phyloP scores from a whole-genome alignment of 129 eudicot genomes.

The Flaveria ramosissima region DNA sequence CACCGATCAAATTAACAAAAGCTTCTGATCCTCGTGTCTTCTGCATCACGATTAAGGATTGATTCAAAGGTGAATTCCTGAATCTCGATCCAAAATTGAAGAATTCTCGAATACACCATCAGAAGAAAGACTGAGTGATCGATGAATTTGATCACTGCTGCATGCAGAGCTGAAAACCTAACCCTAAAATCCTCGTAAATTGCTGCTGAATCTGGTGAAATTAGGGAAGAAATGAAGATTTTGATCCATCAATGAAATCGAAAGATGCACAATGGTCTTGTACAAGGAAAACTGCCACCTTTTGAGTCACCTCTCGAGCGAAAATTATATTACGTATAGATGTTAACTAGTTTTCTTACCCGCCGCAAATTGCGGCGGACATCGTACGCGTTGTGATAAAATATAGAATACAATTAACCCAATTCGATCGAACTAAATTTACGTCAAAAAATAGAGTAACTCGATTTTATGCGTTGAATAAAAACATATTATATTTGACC shows the following conservation, averaged over 20 bases:
- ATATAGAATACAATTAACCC: too few relatives aligned
- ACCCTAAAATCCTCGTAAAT: slow-evolving; percentile 28
- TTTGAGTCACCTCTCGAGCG: neutral
- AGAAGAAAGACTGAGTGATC: slow-evolving; percentile 16
- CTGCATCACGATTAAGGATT: slow-evolving; percentile 44
- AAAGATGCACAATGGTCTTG: slow-evolving; percentile 5
- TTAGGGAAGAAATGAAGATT: slow-evolving; percentile 22
- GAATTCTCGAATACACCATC: slow-evolving; percentile 8
- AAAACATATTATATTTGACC: too few relatives aligned
- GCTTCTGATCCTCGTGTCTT: slow-evolving; percentile 38
- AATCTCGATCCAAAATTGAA: neutral
- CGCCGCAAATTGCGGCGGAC: too few relatives aligned
- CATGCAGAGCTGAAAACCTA: slow-evolving; percentile 17
- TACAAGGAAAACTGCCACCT: slow-evolving; percentile 27
- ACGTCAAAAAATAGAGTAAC: too few relatives aligned
- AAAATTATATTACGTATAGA: neutral
- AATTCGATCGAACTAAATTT: too few relatives aligned
- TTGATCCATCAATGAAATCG: slow-evolving; percentile 24
- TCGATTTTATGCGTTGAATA: too few relatives aligned
- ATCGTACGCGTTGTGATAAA: too few relatives aligned
- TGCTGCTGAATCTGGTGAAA: slow-evolving; percentile 15
- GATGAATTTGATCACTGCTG: slow-evolving; percentile 23
- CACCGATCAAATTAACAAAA: slow-evolving; percentile 36
- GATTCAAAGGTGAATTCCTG: slow-evolving; percentile 20
- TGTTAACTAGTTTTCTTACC: too few relatives aligned